Base-by-base conservation (phyloP, 1,284 basidiomycete species). In the Moesziomyces parantarcticus region DNA sequence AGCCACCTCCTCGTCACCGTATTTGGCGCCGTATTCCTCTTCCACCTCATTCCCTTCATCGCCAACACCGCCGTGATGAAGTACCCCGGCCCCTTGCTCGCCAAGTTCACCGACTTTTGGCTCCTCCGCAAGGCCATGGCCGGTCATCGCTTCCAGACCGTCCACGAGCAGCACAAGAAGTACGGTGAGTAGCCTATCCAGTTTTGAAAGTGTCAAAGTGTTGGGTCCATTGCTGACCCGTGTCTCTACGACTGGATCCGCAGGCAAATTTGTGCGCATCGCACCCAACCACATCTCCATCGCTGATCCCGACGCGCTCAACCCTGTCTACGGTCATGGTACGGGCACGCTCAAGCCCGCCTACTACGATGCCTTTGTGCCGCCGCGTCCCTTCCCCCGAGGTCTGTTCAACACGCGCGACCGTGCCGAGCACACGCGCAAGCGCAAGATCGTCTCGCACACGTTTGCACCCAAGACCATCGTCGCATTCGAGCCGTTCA, bases 231-330 rank as follows among this genome's bases (percentile, higher is more conserved):
- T 59, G 29, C 25, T 46, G 40, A 39, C n/a, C 14, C 18, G n/a
- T 10, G 46, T 42, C 36, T 32, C 18, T 23, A 1, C 26, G 36
- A 4, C 11, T 21, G 22, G 11, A 6, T 20, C 36, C 20, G 10
- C 49, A 66, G 54, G 56, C 42, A 88, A 88, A 3, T 87, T 93
- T 55, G 90, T 94, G n/a, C 91, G 93, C 69, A 86, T 96, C 61
- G 92, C 92, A 0, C 93, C 93, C 0, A 93, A 94, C 83, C 92
- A 94, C 78, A 86, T 94, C 23, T 93, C 92, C 4, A 88, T 95
- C 58, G 89, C 91, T 20, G 90, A 92, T 80, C 88, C 88, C 56
- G 68, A 73, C 34, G 79, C 70, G 11, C 39, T 75, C 50, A 65
- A 73, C 13, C 57, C 69, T 5, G 58, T 76, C 39, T 76, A 75